A percentile compares a stretch with the other conserved stretches of the same genome.
These are phyloP conservation scores for Gossypium trilobum DNA, from an alignment of 441 rosid genomes.

Conservation along the genomic window DNA sequence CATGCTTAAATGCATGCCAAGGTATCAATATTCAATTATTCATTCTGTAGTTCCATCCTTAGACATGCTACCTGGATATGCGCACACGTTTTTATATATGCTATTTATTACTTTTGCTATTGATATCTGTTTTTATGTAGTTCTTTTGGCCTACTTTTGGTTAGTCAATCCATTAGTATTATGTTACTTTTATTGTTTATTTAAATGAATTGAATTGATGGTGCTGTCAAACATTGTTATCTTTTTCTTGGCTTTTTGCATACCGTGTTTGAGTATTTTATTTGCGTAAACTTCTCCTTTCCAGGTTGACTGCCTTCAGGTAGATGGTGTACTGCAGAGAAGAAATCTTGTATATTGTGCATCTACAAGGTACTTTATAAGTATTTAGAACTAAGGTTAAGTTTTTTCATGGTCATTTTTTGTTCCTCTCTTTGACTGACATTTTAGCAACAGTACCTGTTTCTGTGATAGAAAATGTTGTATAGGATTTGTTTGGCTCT, in stretches of 20 bases:
- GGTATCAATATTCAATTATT: not conserved
- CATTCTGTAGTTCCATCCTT: not conserved
- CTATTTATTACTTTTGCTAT: not conserved
- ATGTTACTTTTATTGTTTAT: conserved; percentile 3
- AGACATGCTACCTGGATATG: not conserved
- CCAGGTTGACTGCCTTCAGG: conserved; percentile 94
- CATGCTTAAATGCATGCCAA: not conserved
- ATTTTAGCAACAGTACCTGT: conserved; percentile 5
- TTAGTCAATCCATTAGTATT: not conserved
- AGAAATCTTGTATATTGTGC: conserved; percentile 95
- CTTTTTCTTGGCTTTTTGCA: not conserved
- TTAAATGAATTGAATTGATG: not conserved
- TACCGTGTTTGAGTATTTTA: not conserved
- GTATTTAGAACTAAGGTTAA: conserved; percentile 10
- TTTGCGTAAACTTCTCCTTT: conserved; percentile 18
- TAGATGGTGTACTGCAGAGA: conserved; percentile 86
- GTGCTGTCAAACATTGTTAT: not conserved
- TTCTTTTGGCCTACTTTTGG: not conserved
- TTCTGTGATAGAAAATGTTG: not conserved
- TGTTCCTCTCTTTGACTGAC: conserved; percentile 11
- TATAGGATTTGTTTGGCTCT: not conserved
- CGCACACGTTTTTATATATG: not conserved
- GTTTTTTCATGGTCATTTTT: conserved; percentile 8
- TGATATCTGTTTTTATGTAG: not conserved
- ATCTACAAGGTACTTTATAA: conserved; percentile 70